Evolutionary conservation across 495 filamentous ascomycete species (phyloP).

Genomic region (Aspergillus haitiensis): DNA sequence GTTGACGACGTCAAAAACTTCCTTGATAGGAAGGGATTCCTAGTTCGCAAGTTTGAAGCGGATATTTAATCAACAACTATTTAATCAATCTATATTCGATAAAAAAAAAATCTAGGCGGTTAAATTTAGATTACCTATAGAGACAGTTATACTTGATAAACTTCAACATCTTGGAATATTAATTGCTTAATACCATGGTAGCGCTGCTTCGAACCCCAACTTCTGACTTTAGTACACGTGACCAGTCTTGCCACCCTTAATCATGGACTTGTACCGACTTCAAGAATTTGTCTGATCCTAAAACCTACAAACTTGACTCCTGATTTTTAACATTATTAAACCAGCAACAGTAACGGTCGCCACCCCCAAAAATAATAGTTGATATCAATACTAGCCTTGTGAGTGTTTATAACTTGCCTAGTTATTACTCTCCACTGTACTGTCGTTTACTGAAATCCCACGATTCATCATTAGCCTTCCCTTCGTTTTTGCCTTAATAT

Average conservation of each 20-base stretch:
- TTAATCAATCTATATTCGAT: not conserved
- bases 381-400: not conserved
- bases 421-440: no score
- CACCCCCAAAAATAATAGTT: not conserved
- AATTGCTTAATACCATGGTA: no score
- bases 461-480: no score
- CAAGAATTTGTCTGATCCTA: no score
- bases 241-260: no score
- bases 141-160: no score
- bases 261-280: no score
- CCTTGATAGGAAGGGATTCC: constrained; percentile 64
- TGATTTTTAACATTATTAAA: not conserved
- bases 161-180: not conserved
- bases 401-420: not conserved
- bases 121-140: not conserved
- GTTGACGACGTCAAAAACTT: constrained; percentile 92
- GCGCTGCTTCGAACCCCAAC: no score
- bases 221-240: no score
- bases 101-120: not conserved
- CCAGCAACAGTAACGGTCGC: not conserved
- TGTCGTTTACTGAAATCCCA: no score
- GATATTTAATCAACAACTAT: constrained; percentile 27
- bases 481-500: no score
- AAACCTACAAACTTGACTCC: not conserved
- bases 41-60: constrained; percentile 73